Base-by-base conservation (phyloP, 2,329 filamentous ascomycete genomes). In the Emmonsiellopsis sp. region DNA sequence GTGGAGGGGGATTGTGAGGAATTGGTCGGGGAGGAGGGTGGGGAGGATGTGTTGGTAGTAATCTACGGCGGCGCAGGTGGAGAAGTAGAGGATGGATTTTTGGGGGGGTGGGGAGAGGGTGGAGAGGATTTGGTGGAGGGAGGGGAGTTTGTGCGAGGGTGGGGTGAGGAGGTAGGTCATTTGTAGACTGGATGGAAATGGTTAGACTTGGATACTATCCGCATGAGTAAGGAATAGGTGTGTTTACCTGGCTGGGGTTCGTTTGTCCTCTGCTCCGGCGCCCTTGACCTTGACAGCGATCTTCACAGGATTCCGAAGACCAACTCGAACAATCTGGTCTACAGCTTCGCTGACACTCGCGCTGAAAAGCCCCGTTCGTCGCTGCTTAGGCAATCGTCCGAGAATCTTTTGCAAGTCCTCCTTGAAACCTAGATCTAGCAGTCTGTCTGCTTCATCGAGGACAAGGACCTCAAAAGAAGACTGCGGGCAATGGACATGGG, bases 291-390 rank as follows among this genome's bases (percentile, higher is more conserved):
- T 93, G 50, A 97, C 93, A 9, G 88, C 86, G 57, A 98, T 89
- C 65, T 94, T 94, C 63, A 96, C 91, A 0, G 93, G 93, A 69
- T 98, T 97, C 38, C 93, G 81, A 59, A 97, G 74, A 16, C 93
- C 93, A 7, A 96, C 89, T 37, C 91, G 82, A 51, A 98, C 90
- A 52, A 98, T 86, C 66, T 96, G 88, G 58, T 91, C 85, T 0
- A 98, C 88, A 1, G 93, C 93, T 66, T 97, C 93, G 62, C 87
- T 93, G n/a, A 98, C 87, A 63, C 87, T 94, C 10, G 93, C 93
- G 64, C 89, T 95, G 72, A 97, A 98, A 0, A 98, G 75, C 0
- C 93, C 93, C 0, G 93, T 98, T 48, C 93, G 81, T 50, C 93
- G 79, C 68, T 98, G 93, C 66, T 98, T 98, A 0, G 93, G 93